Evolutionary conservation across 257 asterid genomes (phyloP), one percentile per base, ranked within the genome.

Genomic region (Agastache rugosa): DNA sequence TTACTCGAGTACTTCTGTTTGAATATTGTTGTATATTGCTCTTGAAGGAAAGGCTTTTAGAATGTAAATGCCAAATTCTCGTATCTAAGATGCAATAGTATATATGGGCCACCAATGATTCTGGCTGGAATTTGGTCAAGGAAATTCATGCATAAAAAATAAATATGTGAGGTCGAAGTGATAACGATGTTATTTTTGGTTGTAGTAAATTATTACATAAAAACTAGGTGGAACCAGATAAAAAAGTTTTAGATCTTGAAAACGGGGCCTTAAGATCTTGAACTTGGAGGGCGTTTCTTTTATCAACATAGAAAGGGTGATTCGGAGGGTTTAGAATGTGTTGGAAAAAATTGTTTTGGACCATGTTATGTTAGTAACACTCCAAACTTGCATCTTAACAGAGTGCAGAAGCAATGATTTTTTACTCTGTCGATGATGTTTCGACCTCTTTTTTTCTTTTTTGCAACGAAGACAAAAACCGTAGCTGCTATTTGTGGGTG

Each of bases 231-330:
- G 70, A 55, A 70, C 34, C 63, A 50, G 61, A 67, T 41, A 64
- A 45, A 53, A 29, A 41, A 19, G 59, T 55, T 67, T 59, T 72
- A 64, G 25, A 59, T 37, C 58, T 48, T 65, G 69, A 37, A 77
- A 59, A n/a, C 11, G 20, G 42, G 31, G 31, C 66, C 41, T 51
- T 8, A 44, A 50, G 5, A 56, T 56, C 27, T 69, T 61, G 75
- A 73, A 77, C 9, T 50, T 74, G 62, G 42, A 23, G 58, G 79
- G 20, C 34, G 45, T 47, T 31, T 47, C 19, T 54, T 63, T 48
- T 35, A 63, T 50, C 35, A 19, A 51, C 34, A 35, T 55, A 65
- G 34, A 80, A 71, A 34, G 72, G 55, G 31, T n/a, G 20, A 54
- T 58, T 63, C 66, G 15, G 45, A 31, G 35, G 54, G 56, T 22